Conservation (phyloP, 2,329 filamentous ascomycete genomes). For the Elsinoe australis region DNA sequence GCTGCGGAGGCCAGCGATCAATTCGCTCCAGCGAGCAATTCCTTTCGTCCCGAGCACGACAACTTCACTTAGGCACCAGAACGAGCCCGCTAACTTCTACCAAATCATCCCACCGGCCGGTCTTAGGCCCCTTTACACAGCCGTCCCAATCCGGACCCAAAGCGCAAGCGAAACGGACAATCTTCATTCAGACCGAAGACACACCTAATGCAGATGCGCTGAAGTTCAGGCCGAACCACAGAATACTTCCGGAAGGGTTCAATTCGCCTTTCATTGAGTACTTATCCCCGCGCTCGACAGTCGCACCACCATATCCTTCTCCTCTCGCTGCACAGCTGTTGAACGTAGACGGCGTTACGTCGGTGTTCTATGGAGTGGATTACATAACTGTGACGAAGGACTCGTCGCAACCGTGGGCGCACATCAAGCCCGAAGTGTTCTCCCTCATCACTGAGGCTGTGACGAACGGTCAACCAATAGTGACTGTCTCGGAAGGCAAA, state of each 20-base stretch:
- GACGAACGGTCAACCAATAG: conserved; percentile 72
- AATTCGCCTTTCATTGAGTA: conserved; percentile 82
- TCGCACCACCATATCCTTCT: conserved; percentile 82
- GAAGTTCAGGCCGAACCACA: conserved; percentile 90
- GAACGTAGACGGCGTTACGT: conserved; percentile 88
- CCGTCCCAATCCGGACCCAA: conserved; percentile 20
- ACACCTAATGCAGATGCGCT: conserved; percentile 91
- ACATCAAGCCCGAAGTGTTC: conserved; percentile 93
- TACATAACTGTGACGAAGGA: conserved; percentile 97
- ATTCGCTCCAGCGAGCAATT: neutral
- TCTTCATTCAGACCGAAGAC: conserved; percentile 95
- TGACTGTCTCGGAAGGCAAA: conserved; percentile 60
- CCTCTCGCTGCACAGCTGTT: conserved; percentile 84
- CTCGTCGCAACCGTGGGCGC: conserved; percentile 80
- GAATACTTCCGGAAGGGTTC: conserved; percentile 68
- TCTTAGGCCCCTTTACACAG: conserved; percentile 22
- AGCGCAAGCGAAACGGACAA: conserved; percentile 51
- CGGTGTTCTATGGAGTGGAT: conserved; percentile 87
- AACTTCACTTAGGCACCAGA: neutral
- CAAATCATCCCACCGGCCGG: conserved; percentile 22
- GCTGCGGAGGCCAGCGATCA: neutral
- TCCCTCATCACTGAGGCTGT: conserved; percentile 89
- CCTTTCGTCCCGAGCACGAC: conserved; percentile 1
- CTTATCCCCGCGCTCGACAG: conserved; percentile 75
- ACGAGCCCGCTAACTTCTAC: conserved; percentile 23